These are phyloP conservation scores for Geotrichum ghanense DNA, from an alignment of 805 yeast species.

Conservation along the genomic window DNA sequence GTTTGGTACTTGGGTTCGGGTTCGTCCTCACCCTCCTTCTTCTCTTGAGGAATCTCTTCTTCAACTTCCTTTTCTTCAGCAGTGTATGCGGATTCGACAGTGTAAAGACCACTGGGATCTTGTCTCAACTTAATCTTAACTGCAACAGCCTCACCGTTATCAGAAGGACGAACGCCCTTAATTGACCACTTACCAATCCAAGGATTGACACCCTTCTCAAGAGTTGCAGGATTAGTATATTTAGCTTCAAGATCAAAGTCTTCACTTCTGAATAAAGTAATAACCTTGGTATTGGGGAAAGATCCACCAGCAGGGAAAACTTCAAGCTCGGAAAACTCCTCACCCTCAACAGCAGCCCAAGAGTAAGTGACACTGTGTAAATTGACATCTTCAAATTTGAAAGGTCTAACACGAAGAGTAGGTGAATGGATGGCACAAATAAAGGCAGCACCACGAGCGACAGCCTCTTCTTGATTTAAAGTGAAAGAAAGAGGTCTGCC, in stretches of 20 bases:
- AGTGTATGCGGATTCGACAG: constrained; percentile 88
- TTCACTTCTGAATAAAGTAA: constrained; percentile 83
- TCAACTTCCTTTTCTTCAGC: constrained; percentile 83
- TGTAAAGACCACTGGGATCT: constrained; percentile 93
- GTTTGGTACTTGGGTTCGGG: constrained; percentile 64
- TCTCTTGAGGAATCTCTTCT: constrained; percentile 70
- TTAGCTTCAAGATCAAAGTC: constrained; percentile 81
- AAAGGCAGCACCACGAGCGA: constrained; percentile 98
- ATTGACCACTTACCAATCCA: constrained; percentile 78
- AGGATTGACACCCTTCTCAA: constrained; percentile 55
- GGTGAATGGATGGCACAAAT: constrained; percentile 99
- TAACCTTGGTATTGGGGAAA: constrained; percentile 91
- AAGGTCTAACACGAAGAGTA: constrained; percentile 95
- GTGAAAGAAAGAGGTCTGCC: constrained; percentile 85
- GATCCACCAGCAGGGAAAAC: constrained; percentile 91
- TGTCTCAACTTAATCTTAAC: constrained; percentile 91
- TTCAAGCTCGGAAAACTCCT: constrained; percentile 78
- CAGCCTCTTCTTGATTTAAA: constrained; percentile 97
- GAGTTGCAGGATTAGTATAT: constrained; percentile 62
- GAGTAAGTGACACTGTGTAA: constrained; percentile 83
- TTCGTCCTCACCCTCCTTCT: constrained; percentile 43
- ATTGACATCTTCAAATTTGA: constrained; percentile 94
- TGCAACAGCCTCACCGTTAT: constrained; percentile 63
- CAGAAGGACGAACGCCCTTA: constrained; percentile 71
- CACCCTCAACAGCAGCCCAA: constrained; percentile 93